phyloP scores from a whole-genome alignment of 2,329 filamentous ascomycete species.

The Colletotrichum filicis region DNA sequence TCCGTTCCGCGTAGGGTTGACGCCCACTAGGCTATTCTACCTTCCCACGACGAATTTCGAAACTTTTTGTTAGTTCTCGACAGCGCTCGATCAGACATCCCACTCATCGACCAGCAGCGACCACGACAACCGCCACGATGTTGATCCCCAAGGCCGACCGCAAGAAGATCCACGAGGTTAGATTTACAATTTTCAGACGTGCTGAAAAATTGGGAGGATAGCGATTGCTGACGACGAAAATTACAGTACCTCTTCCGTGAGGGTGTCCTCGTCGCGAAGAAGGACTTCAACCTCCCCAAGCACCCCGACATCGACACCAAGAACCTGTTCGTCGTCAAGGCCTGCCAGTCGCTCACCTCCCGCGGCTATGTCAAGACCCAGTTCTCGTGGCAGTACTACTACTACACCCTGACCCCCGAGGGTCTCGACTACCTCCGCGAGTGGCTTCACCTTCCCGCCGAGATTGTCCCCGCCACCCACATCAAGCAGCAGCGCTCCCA shows the following conservation, averaged over 20 bases:
- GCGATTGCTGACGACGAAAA: constrained; percentile 38
- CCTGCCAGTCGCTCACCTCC: constrained; percentile 96
- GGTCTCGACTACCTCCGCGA: constrained; percentile 99
- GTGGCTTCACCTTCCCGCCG: constrained; percentile 99
- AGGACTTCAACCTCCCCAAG: constrained; percentile 99
- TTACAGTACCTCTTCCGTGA: constrained; percentile 92
- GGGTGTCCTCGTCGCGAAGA: constrained; percentile 95
- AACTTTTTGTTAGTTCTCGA: constrained; percentile 43
- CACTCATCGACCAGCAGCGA: constrained; percentile 59
- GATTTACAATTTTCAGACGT: constrained; percentile 20
- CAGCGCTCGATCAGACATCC: constrained; percentile 55
- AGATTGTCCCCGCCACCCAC: constrained; percentile 99
- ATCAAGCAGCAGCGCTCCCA: constrained; percentile 99
- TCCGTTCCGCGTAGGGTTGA: constrained; percentile 50
- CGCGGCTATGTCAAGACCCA: constrained; percentile 99
- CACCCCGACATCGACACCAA: constrained; percentile 99
- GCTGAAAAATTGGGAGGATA: constrained; percentile 10
- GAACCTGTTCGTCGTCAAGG: constrained; percentile 99
- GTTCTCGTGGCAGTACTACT: constrained; percentile 99
- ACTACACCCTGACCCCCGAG: constrained; percentile 99
- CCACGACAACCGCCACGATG: constrained; percentile 73
- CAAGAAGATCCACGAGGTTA: constrained; percentile 97
- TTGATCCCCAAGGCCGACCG: constrained; percentile 99
- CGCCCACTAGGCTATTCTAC: constrained; percentile 50
- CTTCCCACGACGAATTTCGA: constrained; percentile 40